phyloP scores from a whole-genome alignment of 306 rosid species.

The Quercus engelmannii region DNA sequence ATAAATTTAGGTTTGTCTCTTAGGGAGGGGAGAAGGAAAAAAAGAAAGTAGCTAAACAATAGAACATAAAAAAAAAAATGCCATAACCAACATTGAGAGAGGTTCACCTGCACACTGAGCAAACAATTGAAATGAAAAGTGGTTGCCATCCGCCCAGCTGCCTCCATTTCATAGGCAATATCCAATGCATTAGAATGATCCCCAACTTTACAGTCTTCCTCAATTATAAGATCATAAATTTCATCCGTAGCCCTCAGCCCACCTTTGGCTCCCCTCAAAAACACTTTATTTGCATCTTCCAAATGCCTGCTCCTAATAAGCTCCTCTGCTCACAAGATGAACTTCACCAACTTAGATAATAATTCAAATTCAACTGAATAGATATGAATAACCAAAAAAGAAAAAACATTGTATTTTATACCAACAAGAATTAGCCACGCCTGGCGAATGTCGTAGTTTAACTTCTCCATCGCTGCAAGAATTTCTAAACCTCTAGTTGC shows the following conservation, averaged over 20 bases:
- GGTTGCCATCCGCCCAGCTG: slow-evolving; percentile 95
- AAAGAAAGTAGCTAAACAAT: background rate
- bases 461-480: slow-evolving; percentile 84
- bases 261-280: slow-evolving; percentile 79
- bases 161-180: slow-evolving; percentile 88
- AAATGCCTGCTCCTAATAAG: slow-evolving; percentile 62
- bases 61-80: background rate
- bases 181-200: slow-evolving; percentile 93
- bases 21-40: too few relatives aligned
- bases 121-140: slow-evolving; percentile 90
- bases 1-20: background rate
- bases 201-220: slow-evolving; percentile 74
- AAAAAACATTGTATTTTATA: slow-evolving; percentile 13
- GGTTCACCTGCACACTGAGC: slow-evolving; percentile 86
- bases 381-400: background rate
- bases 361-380: background rate
- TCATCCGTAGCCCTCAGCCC: slow-evolving; percentile 79
- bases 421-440: slow-evolving; percentile 88
- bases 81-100: slow-evolving; percentile 14
- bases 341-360: slow-evolving; percentile 13
- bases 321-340: slow-evolving; percentile 51
- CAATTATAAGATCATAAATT: slow-evolving; percentile 72
- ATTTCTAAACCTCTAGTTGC: slow-evolving; percentile 65
- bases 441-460: slow-evolving; percentile 73
- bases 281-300: slow-evolving; percentile 81